Base-by-base conservation (phyloP, 2,329 filamentous ascomycete species). In the Teratosphaeria zuluensis region DNA sequence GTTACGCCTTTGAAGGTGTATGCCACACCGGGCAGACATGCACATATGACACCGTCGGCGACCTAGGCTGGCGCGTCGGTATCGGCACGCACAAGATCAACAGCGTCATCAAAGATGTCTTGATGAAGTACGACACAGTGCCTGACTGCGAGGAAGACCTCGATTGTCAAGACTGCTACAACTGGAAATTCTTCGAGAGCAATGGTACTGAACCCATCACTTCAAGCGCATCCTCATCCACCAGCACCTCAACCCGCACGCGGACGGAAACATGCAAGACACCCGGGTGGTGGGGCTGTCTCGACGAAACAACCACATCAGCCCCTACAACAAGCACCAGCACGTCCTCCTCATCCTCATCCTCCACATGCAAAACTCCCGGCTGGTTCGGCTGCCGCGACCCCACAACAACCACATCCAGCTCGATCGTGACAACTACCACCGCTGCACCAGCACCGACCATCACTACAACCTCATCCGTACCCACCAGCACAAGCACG, bases 171-270 rank as follows among this genome's bases (percentile, higher is more conserved):
- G 94, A 99, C 72, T 97, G 92, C 69, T 89, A 84, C 59, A 85
- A 87, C 58, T 97, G 94, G 94, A 95, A 96, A 69, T 95, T 91
- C 79, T 95, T 90, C 69, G 87, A 92, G 73, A 95, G 91, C 72
- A 96, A 96, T 70, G 88, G 88, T 32, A 94, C 89, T 1, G 87
- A 92, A 63, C 80, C 87, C 6, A 84, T 84, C 0, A 79, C 72
- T 0, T 78, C 83, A 1, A 78, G 77, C 2, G 80, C 81, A 0
- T 82, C 81, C 1, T 80, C 81, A 1, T 65, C 71, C 0, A 72
- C 70, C 5, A 80, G 80, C 2, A 84, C 83, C 2, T 81, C 81
- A 51, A 88, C 84, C 2, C 74, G 81, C 56, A 91, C 87, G 1
- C 81, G 90, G 52, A 96, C 92, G 0, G 85, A 86, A 57, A 96